Percentiles rank a stretch among this genome's conserved stretches.
phyloP scores from a whole-genome alignment of 129 eudicot genomes.

The Logfia minima region DNA sequence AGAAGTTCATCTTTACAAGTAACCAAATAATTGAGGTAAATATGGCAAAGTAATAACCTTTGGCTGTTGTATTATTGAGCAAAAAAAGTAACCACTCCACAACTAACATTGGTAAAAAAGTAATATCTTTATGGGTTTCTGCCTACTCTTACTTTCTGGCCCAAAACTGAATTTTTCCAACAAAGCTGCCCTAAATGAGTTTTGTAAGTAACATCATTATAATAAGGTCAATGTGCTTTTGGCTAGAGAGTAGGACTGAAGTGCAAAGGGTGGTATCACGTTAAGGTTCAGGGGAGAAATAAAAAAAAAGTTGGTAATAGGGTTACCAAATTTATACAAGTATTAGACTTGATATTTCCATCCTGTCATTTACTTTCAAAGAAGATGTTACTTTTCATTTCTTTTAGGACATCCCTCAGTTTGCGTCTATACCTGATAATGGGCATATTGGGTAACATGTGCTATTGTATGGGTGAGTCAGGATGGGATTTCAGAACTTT shows the following conservation, averaged over 20 bases:
- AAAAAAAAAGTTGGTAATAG: background rate
- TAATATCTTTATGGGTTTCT: background rate
- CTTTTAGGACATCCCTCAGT: background rate
- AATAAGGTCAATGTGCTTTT: background rate
- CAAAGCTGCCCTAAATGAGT: background rate
- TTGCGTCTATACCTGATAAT: background rate
- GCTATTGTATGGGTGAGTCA: no score
- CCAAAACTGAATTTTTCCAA: background rate
- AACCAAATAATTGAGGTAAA: background rate
- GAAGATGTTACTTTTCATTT: background rate
- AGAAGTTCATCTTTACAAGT: background rate
- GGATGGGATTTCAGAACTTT: no score
- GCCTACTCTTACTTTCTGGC: background rate
- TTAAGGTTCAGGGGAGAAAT: background rate
- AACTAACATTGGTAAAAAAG: background rate
- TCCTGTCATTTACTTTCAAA: background rate
- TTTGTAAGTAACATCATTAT: background rate
- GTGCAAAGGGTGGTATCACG: background rate
- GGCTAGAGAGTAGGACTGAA: background rate
- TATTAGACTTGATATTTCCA: background rate
- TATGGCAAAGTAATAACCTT: background rate
- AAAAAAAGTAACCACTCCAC: background rate
- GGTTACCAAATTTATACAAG: background rate
- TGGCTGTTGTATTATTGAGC: background rate
- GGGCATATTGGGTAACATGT: background rate